These are phyloP conservation scores for Gynostemma pentaphyllum DNA, from an alignment of 306 rosid genomes.

Conservation along the genomic window DNA sequence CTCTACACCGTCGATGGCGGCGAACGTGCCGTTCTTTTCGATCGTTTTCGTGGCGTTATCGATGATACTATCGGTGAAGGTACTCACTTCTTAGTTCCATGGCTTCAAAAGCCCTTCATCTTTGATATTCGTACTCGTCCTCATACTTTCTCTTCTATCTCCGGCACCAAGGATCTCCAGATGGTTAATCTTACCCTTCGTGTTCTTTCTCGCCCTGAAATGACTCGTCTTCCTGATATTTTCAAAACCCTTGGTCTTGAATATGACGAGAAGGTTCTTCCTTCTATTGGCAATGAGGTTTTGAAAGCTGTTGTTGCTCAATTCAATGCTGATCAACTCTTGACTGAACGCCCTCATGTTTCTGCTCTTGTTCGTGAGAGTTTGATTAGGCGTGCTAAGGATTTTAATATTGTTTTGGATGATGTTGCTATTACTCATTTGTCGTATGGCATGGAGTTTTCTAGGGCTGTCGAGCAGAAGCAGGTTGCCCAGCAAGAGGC, in stretches of 20 bases:
- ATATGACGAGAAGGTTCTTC: constrained; percentile 93
- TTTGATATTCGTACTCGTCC: constrained; percentile 86
- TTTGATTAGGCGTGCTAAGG: constrained; percentile 55
- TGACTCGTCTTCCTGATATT: constrained; percentile 45
- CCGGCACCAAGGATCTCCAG: constrained; percentile 90
- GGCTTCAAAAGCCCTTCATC: constrained; percentile 93
- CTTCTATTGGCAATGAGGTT: constrained; percentile 84
- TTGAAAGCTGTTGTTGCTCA: constrained; percentile 84
- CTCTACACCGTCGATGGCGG: constrained; percentile 97
- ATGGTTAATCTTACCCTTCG: constrained; percentile 85
- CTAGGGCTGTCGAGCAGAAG: constrained; percentile 84
- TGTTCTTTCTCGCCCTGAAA: constrained; percentile 79
- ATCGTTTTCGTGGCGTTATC: constrained; percentile 78
- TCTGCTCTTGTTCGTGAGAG: constrained; percentile 83
- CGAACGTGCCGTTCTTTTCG: constrained; percentile 84
- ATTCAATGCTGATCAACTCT: constrained; percentile 87
- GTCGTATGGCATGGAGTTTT: constrained; percentile 63
- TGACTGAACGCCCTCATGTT: constrained; percentile 79
- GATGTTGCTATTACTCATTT: constrained; percentile 87
- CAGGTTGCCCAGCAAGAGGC: constrained; percentile 99
- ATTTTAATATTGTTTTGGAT: constrained; percentile 72
- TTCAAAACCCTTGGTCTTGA: constrained; percentile 83
- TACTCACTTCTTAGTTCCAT: constrained; percentile 78
- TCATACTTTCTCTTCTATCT: constrained; percentile 74
- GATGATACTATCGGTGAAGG: constrained; percentile 54